Percentiles rank a stretch among this genome's conserved stretches.
Conservation (phyloP, 2,329 filamentous ascomycete species). For the Talaromyces sp. region DNA sequence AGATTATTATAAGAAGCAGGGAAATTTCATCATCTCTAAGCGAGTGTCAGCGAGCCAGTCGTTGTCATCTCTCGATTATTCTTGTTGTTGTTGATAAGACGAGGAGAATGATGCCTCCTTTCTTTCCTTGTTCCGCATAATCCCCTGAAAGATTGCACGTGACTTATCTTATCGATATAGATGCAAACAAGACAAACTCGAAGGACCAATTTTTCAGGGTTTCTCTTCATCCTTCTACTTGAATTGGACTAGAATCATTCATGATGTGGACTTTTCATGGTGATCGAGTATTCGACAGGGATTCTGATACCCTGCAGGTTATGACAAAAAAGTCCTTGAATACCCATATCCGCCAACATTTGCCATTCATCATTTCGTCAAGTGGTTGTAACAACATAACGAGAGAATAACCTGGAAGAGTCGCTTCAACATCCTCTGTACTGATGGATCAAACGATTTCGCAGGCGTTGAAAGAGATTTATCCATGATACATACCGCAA, state of each 20-base stretch:
- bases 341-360: neutral
- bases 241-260: no score
- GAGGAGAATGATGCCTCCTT: neutral
- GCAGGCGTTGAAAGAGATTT: neutral
- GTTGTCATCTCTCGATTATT: neutral
- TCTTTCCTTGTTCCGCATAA: neutral
- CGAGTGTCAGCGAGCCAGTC: constrained; percentile 4
- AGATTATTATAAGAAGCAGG: neutral
- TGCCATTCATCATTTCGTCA: neutral
- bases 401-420: neutral
- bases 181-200: constrained; percentile 14
- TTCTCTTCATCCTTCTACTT: neutral
- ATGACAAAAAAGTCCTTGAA: neutral
- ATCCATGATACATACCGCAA: neutral
- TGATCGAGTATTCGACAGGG: neutral
- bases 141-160: constrained; percentile 5
- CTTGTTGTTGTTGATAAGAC: neutral
- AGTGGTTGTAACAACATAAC: constrained; percentile 1
- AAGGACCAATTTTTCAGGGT: neutral
- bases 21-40: constrained; percentile 1
- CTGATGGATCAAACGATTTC: neutral
- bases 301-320: neutral
- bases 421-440: neutral
- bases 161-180: constrained; percentile 10
- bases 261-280: no score